Evolutionary conservation across 75 land plant species (phyloP), one percentile per base, ranked within the genome.

Genomic region (Adiantum capillusveneris): DNA sequence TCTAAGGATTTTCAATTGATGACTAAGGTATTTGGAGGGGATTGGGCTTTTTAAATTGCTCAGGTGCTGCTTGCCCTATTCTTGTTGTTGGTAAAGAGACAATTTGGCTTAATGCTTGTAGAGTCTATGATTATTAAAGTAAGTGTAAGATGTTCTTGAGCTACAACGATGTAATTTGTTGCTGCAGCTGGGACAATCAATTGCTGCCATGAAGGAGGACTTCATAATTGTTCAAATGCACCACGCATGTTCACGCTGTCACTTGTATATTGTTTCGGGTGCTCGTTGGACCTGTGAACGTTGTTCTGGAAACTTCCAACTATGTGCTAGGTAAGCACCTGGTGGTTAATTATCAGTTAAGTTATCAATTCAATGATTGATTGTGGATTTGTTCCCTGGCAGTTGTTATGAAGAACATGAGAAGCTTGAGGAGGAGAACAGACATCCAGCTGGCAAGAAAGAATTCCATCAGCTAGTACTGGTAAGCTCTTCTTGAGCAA

Each of bases 171-270:
- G 14, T 41, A 41, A 9, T 41, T 41, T 14, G 9, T 41, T 46
- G 17, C 22, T 18, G 22, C 81, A 93, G 98, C 82, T 93, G 70
- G 95, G 98, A 25, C 90, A 88, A 59, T 83, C 95, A 18, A 93
- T 93, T 27, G 69, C 44, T 53, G 84, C 84, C n/a, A 88, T 93
- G 98, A 93, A 85, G 77, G 98, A 93, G 45, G 98, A 93, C 67
- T 93, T 93, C 65, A 93, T 93, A 18, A 88, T 93, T 92, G 98
- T 93, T 54, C 95, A 93, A 57, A 44, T 93, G 64, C 86, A 88
- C 64, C 81, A 85, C 68, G 68, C 84, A 7, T 93, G 98, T 74
- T 71, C 75, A 16, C 95, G 87, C 59, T 93, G 98, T 58, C 81
- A 87, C 65, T 26, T 48, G 28, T 77, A 88, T 34, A 83, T 93